Conservation (phyloP, 345 rosid species). For the Iberis pinnata region DNA sequence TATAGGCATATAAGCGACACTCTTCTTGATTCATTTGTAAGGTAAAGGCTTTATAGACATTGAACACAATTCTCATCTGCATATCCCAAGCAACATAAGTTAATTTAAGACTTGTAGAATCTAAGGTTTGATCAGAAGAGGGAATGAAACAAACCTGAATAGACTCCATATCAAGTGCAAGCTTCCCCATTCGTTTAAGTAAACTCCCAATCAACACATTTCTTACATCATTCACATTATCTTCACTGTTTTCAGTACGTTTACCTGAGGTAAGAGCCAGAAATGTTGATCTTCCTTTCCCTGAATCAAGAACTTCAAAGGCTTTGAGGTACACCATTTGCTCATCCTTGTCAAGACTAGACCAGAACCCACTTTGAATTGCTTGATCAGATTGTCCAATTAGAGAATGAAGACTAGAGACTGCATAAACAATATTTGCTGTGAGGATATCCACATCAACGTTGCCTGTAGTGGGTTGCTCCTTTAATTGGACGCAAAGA, state of each 20-base stretch:
- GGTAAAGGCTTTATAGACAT: conserved; percentile 42
- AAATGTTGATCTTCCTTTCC: conserved; percentile 51
- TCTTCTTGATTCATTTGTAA: conserved; percentile 41
- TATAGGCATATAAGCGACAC: conserved; percentile 39
- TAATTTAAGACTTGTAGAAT: neutral
- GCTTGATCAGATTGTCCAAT: conserved; percentile 40
- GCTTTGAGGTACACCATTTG: conserved; percentile 55
- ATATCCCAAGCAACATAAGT: conserved; percentile 22
- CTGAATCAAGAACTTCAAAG: conserved; percentile 59
- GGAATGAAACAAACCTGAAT: conserved; percentile 50
- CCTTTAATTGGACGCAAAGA: conserved; percentile 63
- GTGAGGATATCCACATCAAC: conserved; percentile 36
- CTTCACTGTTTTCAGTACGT: conserved; percentile 14
- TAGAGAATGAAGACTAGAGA: conserved; percentile 49
- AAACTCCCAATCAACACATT: conserved; percentile 44
- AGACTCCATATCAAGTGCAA: conserved; percentile 68
- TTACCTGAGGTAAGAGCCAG: conserved; percentile 42
- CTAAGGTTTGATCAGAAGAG: conserved; percentile 14
- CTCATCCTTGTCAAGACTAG: conserved; percentile 48
- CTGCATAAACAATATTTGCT: conserved; percentile 50
- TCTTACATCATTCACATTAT: conserved; percentile 31
- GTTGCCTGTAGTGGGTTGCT: conserved; percentile 32
- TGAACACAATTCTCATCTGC: conserved; percentile 69
- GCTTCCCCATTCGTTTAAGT: conserved; percentile 65
- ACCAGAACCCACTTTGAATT: conserved; percentile 43